Conservation (phyloP, 169 alveolate genomes). For the Pseudocohnilembus persalinus region DNA sequence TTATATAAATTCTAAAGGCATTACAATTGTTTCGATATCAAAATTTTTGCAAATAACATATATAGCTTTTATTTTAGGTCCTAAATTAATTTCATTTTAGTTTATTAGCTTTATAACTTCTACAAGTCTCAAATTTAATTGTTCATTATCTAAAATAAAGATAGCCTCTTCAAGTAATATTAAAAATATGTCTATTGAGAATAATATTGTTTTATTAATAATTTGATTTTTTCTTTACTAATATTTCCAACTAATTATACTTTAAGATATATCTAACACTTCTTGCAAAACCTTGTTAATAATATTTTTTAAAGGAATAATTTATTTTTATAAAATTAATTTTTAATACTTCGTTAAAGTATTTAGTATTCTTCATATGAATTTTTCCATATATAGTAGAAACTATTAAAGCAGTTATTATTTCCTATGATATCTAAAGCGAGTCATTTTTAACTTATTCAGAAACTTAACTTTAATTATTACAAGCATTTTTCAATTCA, state of each 20-base stretch:
- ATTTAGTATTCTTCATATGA: neutral
- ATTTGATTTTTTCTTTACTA: neutral
- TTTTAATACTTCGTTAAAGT: neutral
- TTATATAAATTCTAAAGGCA: neutral
- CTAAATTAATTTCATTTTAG: constrained; percentile 8
- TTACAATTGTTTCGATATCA: neutral
- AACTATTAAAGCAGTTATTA: constrained; percentile 3
- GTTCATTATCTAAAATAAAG: neutral
- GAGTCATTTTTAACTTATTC: neutral
- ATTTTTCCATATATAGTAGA: constrained; percentile 17
- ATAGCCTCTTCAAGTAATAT: constrained; percentile 16
- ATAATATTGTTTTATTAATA: constrained; percentile 6
- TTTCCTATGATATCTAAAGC: constrained; percentile 3
- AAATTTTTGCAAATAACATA: constrained; percentile 16
- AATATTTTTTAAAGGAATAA: neutral
- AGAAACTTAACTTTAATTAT: neutral
- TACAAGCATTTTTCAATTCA: neutral
- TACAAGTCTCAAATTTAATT: neutral
- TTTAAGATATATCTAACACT: constrained; percentile 14
- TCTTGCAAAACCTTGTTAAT: constrained; percentile 1
- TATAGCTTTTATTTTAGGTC: constrained; percentile 15
- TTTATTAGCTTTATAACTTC: constrained; percentile 10
- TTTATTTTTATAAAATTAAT: too few relatives aligned
- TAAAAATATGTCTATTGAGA: constrained; percentile 14
- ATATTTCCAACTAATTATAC: constrained; percentile 25